Conservation (phyloP, 139 green algal genomes). For the Chloropicon primus region DNA sequence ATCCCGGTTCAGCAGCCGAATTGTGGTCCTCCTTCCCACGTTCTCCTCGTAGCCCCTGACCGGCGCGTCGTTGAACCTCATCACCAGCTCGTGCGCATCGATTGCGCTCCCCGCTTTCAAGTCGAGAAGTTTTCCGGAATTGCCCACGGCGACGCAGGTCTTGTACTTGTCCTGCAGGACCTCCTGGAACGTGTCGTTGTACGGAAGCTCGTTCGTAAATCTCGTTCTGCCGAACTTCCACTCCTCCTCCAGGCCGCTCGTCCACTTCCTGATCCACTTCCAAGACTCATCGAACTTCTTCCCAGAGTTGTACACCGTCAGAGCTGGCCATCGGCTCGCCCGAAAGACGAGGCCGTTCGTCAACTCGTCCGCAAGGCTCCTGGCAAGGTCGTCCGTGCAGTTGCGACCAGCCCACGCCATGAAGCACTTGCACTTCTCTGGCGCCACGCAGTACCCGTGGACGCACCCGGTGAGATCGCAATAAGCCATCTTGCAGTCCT, state of each 20-base stretch:
- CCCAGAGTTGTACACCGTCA: constrained; percentile 8
- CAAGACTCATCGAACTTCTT: constrained; percentile 5
- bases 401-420: constrained; percentile 5
- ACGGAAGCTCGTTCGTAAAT: constrained; percentile 6
- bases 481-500: constrained; percentile 9
- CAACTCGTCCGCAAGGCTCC: constrained; percentile 4
- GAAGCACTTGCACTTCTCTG: constrained; percentile 12
- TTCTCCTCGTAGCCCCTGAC: constrained; percentile 1
- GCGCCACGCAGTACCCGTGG: constrained; percentile 11
- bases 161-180: neutral
- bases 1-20: constrained; percentile 6
- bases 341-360: constrained; percentile 8
- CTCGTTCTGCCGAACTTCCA: constrained; percentile 15
- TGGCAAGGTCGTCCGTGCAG: constrained; percentile 3
- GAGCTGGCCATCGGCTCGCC: neutral
- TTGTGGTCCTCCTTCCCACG: neutral
- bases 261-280: constrained; percentile 13
- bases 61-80: constrained; percentile 8
- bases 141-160: constrained; percentile 8
- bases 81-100: constrained; percentile 9
- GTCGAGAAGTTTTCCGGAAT: neutral
- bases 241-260: constrained; percentile 4
- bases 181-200: constrained; percentile 7
- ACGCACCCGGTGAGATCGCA: constrained; percentile 8
- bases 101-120: constrained; percentile 2